Base-by-base conservation (phyloP, 768 basidiomycete species). In the Cystofilobasidium bisporidii region DNA sequence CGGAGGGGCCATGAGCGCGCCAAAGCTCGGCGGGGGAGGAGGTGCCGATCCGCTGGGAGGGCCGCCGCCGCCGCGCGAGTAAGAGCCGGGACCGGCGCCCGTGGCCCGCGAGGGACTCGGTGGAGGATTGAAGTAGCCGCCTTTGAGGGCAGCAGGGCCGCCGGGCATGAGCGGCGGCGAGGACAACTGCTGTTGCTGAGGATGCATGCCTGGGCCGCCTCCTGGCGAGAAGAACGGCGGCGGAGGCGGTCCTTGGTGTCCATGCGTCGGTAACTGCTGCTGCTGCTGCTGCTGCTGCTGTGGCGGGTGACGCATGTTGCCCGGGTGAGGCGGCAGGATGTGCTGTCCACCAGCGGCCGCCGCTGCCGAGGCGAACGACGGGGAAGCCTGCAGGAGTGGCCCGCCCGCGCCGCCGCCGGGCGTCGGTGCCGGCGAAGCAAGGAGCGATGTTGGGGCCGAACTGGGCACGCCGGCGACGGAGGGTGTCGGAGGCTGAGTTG, bases 381-480 rank as follows among this genome's bases (percentile, higher is more conserved):
- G 24, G 24, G 22, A 30, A 5, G 62, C 17, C 32, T 63, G 50
- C 17, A 28, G 8, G 59, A 18, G 57, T 5, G 57, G 33, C n/a
- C 40, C 36, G 58, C 33, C 15, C 22, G 15, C 22, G n/a, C 58
- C 38, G 8, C 33, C 17, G 58, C 30, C 18, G 41, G 15, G 58
- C 11, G 32, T 10, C n/a, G 38, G 4, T 2, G 8, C 20, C n/a
- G 58, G 40, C 3, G 26, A 14, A 40, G 58, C 24, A 24, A n/a
- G 1, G 61, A 43, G n/a, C 18, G 61, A 53, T n/a, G 61, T 9
- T 14, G 64, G 55, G 3, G 56, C 55, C 12, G 64, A 56, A 5
- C 55, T 57, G 18, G 64, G 40, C 30, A 55, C 32, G 43, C 32
- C 28, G 3, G 65, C 50, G 36, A 40, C 57, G 4, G 65, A 50